Conservation (phyloP, 78 protist species). For the Thecamonas trahens region DNA sequence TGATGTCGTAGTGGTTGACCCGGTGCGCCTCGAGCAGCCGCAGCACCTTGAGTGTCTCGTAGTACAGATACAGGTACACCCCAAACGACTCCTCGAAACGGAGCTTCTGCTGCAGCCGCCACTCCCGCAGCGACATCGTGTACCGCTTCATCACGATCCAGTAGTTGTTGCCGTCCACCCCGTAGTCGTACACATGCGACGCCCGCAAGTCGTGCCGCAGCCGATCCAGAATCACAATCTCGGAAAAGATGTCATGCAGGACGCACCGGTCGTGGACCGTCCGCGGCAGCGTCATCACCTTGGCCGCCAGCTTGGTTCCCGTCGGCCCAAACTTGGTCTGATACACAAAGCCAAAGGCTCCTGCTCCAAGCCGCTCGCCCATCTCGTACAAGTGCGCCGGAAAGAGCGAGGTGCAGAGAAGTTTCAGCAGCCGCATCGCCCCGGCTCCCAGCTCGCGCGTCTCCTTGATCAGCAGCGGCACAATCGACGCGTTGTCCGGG, state of each 20-base stretch:
- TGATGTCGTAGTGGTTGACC: constrained; percentile 81
- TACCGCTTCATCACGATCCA: constrained; percentile 73
- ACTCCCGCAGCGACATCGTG: constrained; percentile 39
- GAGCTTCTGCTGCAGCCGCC: constrained; percentile 58
- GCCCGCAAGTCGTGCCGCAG: constrained; percentile 47
- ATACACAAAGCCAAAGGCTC: constrained; percentile 66
- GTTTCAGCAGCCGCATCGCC: constrained; percentile 36
- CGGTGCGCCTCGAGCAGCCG: constrained; percentile 31
- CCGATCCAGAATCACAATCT: constrained; percentile 57
- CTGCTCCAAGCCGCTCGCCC: constrained; percentile 16
- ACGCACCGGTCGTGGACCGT: constrained; percentile 59
- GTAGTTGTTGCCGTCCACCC: constrained; percentile 57
- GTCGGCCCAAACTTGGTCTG: constrained; percentile 2
- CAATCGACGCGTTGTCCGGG: constrained; percentile 24
- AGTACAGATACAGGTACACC: constrained; percentile 37
- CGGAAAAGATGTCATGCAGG: constrained; percentile 68
- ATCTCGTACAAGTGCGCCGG: constrained; percentile 20
- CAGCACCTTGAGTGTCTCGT: constrained; percentile 20
- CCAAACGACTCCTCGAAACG: constrained; percentile 26
- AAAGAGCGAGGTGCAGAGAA: constrained; percentile 35
- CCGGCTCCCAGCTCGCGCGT: constrained; percentile 38
- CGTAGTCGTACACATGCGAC: constrained; percentile 67
- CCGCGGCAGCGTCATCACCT: constrained; percentile 45
- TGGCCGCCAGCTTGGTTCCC: constrained; percentile 22
- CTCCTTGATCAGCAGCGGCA: constrained; percentile 27